Evolutionary conservation across 768 basidiomycete genomes (phyloP).

Genomic region (Podaxis sp.): DNA sequence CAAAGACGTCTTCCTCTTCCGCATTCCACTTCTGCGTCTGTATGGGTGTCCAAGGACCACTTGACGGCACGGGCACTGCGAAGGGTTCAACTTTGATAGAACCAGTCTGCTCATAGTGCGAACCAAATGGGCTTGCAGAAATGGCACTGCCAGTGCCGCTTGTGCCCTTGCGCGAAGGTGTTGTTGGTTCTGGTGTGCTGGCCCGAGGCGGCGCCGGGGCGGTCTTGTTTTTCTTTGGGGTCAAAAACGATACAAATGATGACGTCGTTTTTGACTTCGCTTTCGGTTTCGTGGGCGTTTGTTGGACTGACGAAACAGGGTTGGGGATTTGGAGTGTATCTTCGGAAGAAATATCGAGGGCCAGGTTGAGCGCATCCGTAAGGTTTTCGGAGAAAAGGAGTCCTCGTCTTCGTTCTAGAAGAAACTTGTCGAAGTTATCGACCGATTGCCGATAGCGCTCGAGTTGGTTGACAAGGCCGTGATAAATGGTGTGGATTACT

Average conservation of each 20-base stretch:
- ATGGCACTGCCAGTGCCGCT: conserved; percentile 21
- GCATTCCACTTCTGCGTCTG: conserved; percentile 48
- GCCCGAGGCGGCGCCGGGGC: conserved; percentile 25
- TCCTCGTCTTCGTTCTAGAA: conserved; percentile 84
- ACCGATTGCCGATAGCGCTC: conserved; percentile 76
- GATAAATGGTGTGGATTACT: conserved; percentile 76
- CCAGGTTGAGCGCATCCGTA: conserved; percentile 80
- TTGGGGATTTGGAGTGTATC: conserved; percentile 21
- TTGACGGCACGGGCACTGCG: conserved; percentile 54
- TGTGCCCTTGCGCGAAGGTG: conserved; percentile 38
- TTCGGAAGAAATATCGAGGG: conserved; percentile 60
- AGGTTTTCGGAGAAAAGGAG: conserved; percentile 90
- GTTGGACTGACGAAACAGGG: conserved; percentile 27
- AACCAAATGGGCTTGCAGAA: conserved; percentile 75
- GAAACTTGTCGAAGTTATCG: conserved; percentile 78
- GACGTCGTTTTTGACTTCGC: conserved; percentile 53
- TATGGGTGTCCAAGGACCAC: conserved; percentile 64
- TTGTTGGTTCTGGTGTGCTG: conserved; percentile 38
- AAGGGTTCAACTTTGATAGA: conserved; percentile 72
- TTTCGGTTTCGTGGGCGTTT: conserved; percentile 30
- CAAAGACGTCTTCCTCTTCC: conserved; percentile 74
- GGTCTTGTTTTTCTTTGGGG: conserved; percentile 67
- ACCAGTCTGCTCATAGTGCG: conserved; percentile 80
- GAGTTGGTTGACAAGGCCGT: conserved; percentile 77
- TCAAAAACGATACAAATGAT: conserved; percentile 74